These are phyloP conservation scores for Globisporangium okanoganense DNA, from an alignment of 352 stramenopile genomes.

Conservation along the genomic window DNA sequence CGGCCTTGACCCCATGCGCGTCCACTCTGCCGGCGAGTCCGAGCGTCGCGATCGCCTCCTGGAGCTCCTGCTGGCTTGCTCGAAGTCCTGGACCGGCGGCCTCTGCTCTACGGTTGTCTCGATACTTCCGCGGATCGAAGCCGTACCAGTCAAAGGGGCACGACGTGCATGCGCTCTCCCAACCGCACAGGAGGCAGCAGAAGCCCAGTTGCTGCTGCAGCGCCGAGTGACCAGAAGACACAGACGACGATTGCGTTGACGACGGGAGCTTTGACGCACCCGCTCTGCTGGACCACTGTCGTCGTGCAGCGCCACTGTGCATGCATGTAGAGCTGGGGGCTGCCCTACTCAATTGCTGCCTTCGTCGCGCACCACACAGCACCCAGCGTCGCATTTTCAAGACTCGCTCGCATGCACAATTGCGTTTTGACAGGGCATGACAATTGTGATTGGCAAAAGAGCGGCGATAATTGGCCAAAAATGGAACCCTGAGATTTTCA, in stretches of 20 bases:
- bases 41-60: slow-evolving; percentile 22
- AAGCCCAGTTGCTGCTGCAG: slow-evolving; percentile 61
- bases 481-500: no score
- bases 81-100: slow-evolving; percentile 1
- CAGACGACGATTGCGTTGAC: neutral
- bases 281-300: neutral
- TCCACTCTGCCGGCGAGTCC: slow-evolving; percentile 15
- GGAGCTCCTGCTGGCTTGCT: slow-evolving; percentile 15
- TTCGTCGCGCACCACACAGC: no score
- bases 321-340: no score
- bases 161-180: slow-evolving; percentile 51
- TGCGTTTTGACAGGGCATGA: no score
- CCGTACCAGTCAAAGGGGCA: slow-evolving; percentile 69
- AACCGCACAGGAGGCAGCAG: slow-evolving; percentile 65
- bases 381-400: no score
- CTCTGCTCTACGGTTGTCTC: slow-evolving; percentile 14
- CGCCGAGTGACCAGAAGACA: slow-evolving; percentile 16
- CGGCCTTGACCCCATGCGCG: slow-evolving; percentile 36
- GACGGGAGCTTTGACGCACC: neutral
- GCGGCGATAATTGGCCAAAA: no score
- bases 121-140: slow-evolving; percentile 50
- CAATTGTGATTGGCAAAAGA: no score
- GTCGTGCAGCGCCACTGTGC: no score
- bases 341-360: no score
- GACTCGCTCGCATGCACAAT: no score